Percentiles rank a stretch among this genome's conserved stretches.
Conservation (phyloP, 148 eudicot genomes). For the Fagopyrum homotropicum region DNA sequence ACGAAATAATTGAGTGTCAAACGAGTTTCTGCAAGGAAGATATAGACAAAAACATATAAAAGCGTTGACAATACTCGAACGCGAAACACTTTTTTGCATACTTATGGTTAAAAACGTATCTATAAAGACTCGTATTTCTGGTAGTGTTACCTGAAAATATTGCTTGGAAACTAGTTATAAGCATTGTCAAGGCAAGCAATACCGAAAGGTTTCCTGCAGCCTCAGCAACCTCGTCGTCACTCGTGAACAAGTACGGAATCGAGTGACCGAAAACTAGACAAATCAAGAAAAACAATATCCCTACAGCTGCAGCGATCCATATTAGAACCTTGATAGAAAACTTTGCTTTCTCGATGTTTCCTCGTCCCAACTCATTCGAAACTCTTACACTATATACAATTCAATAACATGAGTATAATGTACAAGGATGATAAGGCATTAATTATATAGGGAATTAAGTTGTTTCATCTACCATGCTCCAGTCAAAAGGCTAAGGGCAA, state of each 20-base stretch:
- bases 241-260: constrained; percentile 59
- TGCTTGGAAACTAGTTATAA: constrained; percentile 54
- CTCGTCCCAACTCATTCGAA: constrained; percentile 69
- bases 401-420: not conserved
- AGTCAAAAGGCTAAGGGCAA: not conserved
- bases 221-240: constrained; percentile 41
- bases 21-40: too few species aligned
- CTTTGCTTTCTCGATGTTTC: constrained; percentile 53
- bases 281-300: constrained; percentile 32
- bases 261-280: constrained; percentile 26
- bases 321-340: constrained; percentile 59
- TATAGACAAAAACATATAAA: too few species aligned
- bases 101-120: too few species aligned
- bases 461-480: not conserved
- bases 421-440: too few species aligned
- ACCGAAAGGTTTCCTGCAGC: constrained; percentile 54
- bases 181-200: constrained; percentile 50
- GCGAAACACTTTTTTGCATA: too few species aligned
- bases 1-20: too few species aligned
- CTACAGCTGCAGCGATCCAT: constrained; percentile 39
- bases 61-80: too few species aligned
- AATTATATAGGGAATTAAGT: too few species aligned
- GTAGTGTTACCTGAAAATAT: constrained; percentile 51
- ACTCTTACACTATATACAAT: constrained; percentile 45
- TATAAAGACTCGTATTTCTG: not conserved